These are phyloP conservation scores for Quercus dentata DNA, from an alignment of 306 rosid genomes.

Conservation along the genomic window DNA sequence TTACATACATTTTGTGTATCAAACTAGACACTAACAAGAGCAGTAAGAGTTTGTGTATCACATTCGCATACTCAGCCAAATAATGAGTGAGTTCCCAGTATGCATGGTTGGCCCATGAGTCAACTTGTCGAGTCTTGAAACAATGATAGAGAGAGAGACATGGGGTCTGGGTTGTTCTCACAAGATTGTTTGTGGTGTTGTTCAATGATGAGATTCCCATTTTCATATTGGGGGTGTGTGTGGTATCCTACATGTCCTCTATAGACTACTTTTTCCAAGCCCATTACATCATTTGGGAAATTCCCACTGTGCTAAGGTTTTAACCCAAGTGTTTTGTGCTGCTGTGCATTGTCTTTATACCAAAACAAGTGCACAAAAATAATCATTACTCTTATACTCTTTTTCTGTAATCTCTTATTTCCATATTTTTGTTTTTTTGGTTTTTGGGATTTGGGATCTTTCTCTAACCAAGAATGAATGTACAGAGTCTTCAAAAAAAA, in stretches of 20 bases:
- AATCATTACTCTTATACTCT: too few relatives aligned
- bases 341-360: background rate
- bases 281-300: slow-evolving; percentile 11
- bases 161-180: slow-evolving; percentile 20
- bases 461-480: background rate
- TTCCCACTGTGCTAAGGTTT: background rate
- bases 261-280: slow-evolving; percentile 1
- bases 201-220: slow-evolving; percentile 48
- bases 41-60: background rate
- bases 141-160: slow-evolving; percentile 43
- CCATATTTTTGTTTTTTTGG: background rate
- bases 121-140: slow-evolving; percentile 27
- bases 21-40: background rate
- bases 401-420: background rate
- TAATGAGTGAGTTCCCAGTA: slow-evolving; percentile 5
- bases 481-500: background rate
- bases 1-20: background rate
- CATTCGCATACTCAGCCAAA: slow-evolving; percentile 5
- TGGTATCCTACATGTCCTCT: slow-evolving; percentile 37
- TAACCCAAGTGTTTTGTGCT: background rate
- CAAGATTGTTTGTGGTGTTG: slow-evolving; percentile 27
- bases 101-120: slow-evolving; percentile 33
- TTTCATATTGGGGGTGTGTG: slow-evolving; percentile 13
- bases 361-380: too few relatives aligned
- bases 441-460: background rate